Base-by-base conservation (phyloP, 2,329 filamentous ascomycete species). In the Berkeleyomyces rouxiae region DNA sequence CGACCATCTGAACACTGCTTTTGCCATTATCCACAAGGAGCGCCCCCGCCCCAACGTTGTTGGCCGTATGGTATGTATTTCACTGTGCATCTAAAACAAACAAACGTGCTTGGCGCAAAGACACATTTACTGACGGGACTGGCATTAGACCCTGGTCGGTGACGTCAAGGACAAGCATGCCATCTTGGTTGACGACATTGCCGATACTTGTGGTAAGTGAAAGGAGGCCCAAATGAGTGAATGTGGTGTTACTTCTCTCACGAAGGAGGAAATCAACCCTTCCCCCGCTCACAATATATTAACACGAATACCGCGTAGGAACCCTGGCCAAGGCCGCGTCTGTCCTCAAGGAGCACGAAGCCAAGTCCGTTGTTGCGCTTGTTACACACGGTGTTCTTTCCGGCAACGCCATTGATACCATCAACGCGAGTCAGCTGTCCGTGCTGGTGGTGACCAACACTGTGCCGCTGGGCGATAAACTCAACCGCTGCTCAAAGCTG, bases 171-270 rank as follows among this genome's bases (percentile, higher is more conserved):
- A 88, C 75, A 93, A 93, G 77, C 85, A 92, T 39, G 92, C 92
- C 65, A 96, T 99, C 70, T 84, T 99, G 58, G 92, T 99, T 9
- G 92, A 97, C 72, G 92, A 97, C 72, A 96, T 97, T 90, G 91
- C 91, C 40, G 92, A 97, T 72, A 96, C 92, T 3, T 96, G 91
- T 73, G 90, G 90, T 68, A 96, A 36, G 61, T 58, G 11, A 46
- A 13, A 43, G n/a, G 9, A 43, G 42, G 16, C 11, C 4, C 13
- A n/a, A 46, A 6, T 13, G 42, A 43, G 42, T 11, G 9, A 6
- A 2, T 10, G 42, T 47, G 31, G 13, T 13, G 33, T 16, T 23
- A 43, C 4, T 31, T 23, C 2, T 23, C 23, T 23, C 23, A 23
- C 23, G 2, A 23, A 23, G 23, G 23, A 23, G 23, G 2, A 23